These are phyloP conservation scores for Zalaria obscura DNA, from an alignment of 2,329 filamentous ascomycete genomes.

Conservation along the genomic window DNA sequence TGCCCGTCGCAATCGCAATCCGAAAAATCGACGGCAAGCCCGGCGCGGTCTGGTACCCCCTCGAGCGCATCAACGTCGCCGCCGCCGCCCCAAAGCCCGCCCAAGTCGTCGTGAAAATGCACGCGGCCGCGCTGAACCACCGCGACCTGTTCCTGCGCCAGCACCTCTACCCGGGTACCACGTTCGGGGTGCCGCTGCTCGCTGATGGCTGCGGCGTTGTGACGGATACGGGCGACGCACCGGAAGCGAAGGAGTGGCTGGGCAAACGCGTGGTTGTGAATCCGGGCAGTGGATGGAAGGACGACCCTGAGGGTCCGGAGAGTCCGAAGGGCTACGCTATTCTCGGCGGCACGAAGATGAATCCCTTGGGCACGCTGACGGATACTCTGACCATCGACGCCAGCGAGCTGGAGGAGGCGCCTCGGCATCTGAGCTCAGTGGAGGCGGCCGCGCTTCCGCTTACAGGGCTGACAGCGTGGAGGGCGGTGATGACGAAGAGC, in stretches of 20 bases:
- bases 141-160: constrained; percentile 90
- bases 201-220: constrained; percentile 74
- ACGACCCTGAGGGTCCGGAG: constrained; percentile 61
- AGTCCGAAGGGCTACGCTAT: constrained; percentile 43
- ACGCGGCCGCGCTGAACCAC: constrained; percentile 79
- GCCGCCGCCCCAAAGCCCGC: constrained; percentile 42
- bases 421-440: constrained; percentile 52
- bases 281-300: constrained; percentile 65
- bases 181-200: constrained; percentile 64
- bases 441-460: constrained; percentile 78
- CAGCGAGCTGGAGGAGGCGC: constrained; percentile 61
- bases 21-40: constrained; percentile 67
- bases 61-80: constrained; percentile 39
- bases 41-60: constrained; percentile 72
- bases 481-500: constrained; percentile 69
- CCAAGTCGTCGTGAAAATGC: constrained; percentile 62
- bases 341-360: constrained; percentile 52
- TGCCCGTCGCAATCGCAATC: constrained; percentile 46
- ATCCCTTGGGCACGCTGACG: constrained; percentile 55
- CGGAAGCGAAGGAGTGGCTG: constrained; percentile 40
- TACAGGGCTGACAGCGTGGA: constrained; percentile 77
- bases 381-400: constrained; percentile 59
- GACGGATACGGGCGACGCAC: constrained; percentile 42
- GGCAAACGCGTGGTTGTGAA: constrained; percentile 63
- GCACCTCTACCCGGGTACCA: constrained; percentile 75